Evolutionary conservation across 2,329 filamentous ascomycete genomes (phyloP).

Genomic region (Arthrobotrys sinensis): DNA sequence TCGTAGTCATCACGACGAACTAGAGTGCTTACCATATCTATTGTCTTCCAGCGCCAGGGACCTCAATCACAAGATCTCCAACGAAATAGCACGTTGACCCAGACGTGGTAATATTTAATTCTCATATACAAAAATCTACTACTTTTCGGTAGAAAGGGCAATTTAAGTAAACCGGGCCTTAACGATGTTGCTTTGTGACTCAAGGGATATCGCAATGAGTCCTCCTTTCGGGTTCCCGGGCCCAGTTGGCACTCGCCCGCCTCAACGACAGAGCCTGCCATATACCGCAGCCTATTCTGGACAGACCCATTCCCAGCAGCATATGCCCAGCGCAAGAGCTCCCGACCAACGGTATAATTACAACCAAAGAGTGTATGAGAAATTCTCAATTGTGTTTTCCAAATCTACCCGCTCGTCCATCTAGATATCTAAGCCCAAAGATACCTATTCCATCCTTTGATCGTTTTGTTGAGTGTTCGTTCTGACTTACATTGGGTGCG

Average conservation of each 20-base stretch:
- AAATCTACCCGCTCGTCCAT: neutral
- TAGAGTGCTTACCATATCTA: conserved; percentile 31
- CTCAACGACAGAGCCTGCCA: conserved; percentile 39
- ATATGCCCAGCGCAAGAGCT: conserved; percentile 32
- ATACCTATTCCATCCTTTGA: too few relatives aligned
- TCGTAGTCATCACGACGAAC: conserved; percentile 5
- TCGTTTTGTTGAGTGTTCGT: neutral
- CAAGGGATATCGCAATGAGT: conserved; percentile 61
- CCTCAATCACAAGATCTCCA: conserved; percentile 36
- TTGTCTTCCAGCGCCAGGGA: conserved; percentile 40
- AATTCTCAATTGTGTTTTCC: conserved; percentile 28
- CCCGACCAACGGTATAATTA: conserved; percentile 55
- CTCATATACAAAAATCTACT: conserved; percentile 50
- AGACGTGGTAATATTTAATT: conserved; percentile 58
- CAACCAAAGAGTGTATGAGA: conserved; percentile 54
- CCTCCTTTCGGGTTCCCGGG: conserved; percentile 54
- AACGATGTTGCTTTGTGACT: conserved; percentile 61
- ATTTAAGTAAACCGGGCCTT: conserved; percentile 57
- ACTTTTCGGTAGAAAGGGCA: conserved; percentile 47
- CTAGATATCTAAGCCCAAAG: too few relatives aligned
- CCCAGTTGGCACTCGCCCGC: conserved; percentile 48
- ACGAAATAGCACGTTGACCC: conserved; percentile 45
- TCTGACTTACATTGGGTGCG: conserved; percentile 52
- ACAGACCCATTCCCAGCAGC: conserved; percentile 37
- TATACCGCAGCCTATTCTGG: conserved; percentile 37